These are phyloP conservation scores for Hanseniaspora clermontiae DNA, from an alignment of 805 yeast species.

Conservation along the genomic window DNA sequence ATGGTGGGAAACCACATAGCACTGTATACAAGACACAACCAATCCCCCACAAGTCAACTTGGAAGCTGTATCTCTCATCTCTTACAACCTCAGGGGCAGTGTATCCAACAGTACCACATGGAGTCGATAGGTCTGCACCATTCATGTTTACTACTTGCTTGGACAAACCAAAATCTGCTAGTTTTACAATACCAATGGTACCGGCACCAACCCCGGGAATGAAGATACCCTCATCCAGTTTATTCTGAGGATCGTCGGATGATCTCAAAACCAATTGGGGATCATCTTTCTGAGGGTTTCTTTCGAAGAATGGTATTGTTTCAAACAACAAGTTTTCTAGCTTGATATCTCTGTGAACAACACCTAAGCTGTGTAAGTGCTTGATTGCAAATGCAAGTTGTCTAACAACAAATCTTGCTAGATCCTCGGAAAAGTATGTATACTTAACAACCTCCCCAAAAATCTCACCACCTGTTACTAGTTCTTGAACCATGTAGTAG, in stretches of 20 bases:
- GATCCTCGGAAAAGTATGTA: conserved; percentile 53
- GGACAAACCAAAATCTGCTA: conserved; percentile 92
- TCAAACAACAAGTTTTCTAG: conserved; percentile 68
- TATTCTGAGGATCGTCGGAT: conserved; percentile 55
- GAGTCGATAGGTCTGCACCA: conserved; percentile 48
- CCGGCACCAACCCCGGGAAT: conserved; percentile 78
- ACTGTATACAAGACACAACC: conserved; percentile 92
- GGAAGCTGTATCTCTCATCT: conserved; percentile 82
- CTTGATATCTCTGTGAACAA: conserved; percentile 73
- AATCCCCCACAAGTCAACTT: conserved; percentile 97
- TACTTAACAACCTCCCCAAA: conserved; percentile 55
- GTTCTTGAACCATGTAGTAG: conserved; percentile 61
- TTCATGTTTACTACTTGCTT: conserved; percentile 79
- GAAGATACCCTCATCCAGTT: conserved; percentile 81
- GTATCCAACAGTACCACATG: conserved; percentile 97
- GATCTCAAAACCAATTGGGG: conserved; percentile 32
- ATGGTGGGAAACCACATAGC: conserved; percentile 95
- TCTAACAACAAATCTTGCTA: conserved; percentile 47
- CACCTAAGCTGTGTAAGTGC: conserved; percentile 62
- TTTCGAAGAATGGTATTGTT: conserved; percentile 16
- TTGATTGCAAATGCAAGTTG: conserved; percentile 55
- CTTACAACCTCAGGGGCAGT: conserved; percentile 97
- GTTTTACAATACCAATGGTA: conserved; percentile 73
- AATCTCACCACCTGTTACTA: conserved; percentile 66
- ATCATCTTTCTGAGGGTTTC: conserved; percentile 20